phyloP scores from a whole-genome alignment of 2,329 filamentous ascomycete species.

The Curvularia eragrostidis region DNA sequence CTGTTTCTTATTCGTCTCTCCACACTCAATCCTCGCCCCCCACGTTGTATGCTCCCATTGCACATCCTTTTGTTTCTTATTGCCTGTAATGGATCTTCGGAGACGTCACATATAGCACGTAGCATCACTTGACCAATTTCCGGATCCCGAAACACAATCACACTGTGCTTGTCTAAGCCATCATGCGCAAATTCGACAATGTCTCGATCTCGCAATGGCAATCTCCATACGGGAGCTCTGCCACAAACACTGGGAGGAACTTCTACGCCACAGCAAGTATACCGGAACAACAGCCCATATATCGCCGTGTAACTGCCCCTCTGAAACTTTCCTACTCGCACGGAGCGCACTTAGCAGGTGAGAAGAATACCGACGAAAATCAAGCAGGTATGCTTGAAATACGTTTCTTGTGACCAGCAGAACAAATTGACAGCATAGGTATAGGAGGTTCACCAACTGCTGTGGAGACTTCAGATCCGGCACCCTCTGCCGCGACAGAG shows the following conservation, averaged over 20 bases:
- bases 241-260: conserved; percentile 24
- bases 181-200: conserved; percentile 41
- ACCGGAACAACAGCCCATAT: conserved; percentile 21
- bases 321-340: conserved; percentile 36
- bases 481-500: neutral
- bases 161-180: conserved; percentile 30
- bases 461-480: conserved; percentile 25
- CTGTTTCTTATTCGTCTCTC: conserved; percentile 45
- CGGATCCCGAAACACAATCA: conserved; percentile 23
- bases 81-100: conserved; percentile 42
- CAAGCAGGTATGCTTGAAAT: conserved; percentile 26
- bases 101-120: conserved; percentile 41
- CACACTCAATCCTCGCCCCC: conserved; percentile 41
- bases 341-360: conserved; percentile 31
- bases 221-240: conserved; percentile 36
- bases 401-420: conserved; percentile 1
- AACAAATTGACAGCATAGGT: conserved; percentile 31
- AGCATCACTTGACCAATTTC: conserved; percentile 38
- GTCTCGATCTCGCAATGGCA: conserved; percentile 46
- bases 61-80: conserved; percentile 34
- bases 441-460: conserved; percentile 28
- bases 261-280: conserved; percentile 23
- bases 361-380: conserved; percentile 23
- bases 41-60: conserved; percentile 48
- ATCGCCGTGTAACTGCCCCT: conserved; percentile 34